Base-by-base conservation (phyloP, 495 filamentous ascomycete species). In the Xylaria acuta region DNA sequence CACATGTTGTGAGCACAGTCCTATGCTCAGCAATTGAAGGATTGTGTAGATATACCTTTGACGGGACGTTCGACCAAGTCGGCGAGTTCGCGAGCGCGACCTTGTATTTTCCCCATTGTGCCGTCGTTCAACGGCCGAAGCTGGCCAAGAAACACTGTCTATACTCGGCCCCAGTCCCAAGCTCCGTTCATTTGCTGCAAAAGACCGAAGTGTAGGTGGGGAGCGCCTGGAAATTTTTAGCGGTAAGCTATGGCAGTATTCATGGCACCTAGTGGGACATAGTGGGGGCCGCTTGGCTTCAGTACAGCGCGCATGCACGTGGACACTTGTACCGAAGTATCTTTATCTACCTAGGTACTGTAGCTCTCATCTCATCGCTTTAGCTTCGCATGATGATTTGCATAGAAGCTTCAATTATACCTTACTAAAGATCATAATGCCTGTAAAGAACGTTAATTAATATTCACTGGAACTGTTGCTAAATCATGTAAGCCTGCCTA, bases 201-300 rank as follows among this genome's bases (percentile, higher is more conserved):
- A 49, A 2, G 5, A 7, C 20, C 58, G 25, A 6, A 45, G 4
- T 53, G 36, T 63, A 40, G 47, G 74, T 60, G 64, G 38, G 62
- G 69, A 72, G 62, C 69, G 72, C 63, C 64, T 72, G 41, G 69
- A 82, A 86, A 82, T 80, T 82, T 84, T 86, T 84, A 80, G 84
- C 84, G 84, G 84, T 84, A 70, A 74, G 14, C 34, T 9, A 8
- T 36, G 84, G 84, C 84, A 86, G 80, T 82, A 81, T 75, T 11
- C 18, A 45, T 59, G 34, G 43, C 36, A 38, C 36, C 36, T 7
- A 38, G 7, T 43, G 49, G 41, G 25, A 16, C n/a, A 40, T 5
- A 45, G 7, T 64, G 70, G 69, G 18, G 25, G n/a, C 32, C 0
- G 4, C 12, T n/a, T 2, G 32, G 12, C 11, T 30, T 51, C 0